Percentiles rank a stretch among this genome's conserved stretches.
Evolutionary conservation across 2,329 filamentous ascomycete genomes (phyloP).

Genomic region (Chaetoscypha palmicola): DNA sequence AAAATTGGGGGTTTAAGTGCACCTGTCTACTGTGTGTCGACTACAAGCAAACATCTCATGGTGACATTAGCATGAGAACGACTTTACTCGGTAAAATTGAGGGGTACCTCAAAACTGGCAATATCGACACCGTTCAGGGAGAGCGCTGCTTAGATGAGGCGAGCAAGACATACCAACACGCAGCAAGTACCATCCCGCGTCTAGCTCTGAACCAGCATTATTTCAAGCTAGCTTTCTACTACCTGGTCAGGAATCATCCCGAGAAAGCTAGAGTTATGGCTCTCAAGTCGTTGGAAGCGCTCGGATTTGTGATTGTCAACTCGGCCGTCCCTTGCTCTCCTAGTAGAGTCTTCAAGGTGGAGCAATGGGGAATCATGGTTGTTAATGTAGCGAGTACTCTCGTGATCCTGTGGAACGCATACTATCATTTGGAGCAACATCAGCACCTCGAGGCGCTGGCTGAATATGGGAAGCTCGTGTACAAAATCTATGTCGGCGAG

Average conservation of each 20-base stretch:
- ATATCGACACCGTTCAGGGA: neutral
- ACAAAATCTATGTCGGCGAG: neutral
- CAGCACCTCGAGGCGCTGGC: neutral
- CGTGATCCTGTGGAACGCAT: neutral
- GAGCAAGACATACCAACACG: neutral
- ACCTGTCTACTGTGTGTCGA: neutral
- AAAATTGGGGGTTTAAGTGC: neutral
- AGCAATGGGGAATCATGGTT: neutral
- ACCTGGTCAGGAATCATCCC: neutral
- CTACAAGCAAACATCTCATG: neutral
- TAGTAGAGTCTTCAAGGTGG: neutral
- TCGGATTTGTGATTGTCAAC: neutral
- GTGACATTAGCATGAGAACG: neutral
- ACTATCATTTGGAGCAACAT: neutral
- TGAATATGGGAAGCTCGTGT: neutral
- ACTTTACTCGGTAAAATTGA: neutral
- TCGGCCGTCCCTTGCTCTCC: neutral
- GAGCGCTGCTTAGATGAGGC: neutral
- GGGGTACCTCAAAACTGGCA: neutral
- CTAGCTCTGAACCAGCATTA: neutral
- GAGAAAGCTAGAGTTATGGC: neutral
- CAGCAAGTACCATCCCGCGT: neutral
- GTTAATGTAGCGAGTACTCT: neutral
- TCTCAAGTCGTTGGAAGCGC: neutral
- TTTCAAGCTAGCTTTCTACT: neutral